A percentile compares a stretch with the other conserved stretches of the same genome.
Evolutionary conservation across 768 basidiomycete genomes (phyloP).

Genomic region (Serpula lacrymans): DNA sequence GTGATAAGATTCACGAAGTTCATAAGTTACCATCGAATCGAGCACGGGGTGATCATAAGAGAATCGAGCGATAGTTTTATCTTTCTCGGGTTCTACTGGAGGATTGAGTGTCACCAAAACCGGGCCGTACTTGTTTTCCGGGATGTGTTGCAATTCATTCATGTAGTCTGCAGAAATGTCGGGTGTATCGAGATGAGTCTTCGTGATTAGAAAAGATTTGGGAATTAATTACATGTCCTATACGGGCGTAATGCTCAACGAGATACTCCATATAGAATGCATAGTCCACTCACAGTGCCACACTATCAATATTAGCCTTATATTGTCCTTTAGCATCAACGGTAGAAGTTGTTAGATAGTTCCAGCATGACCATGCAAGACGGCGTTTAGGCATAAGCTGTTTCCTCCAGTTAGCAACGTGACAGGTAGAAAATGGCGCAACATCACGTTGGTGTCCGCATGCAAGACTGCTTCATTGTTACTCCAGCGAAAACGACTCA

Average conservation of each 20-base stretch:
- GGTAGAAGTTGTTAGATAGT: constrained; percentile 59
- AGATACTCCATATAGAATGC: not conserved
- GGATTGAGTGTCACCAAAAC: constrained; percentile 74
- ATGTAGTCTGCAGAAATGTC: constrained; percentile 57
- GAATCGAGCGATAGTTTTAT: constrained; percentile 48
- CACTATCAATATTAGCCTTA: constrained; percentile 51
- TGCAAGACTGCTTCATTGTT: constrained; percentile 67
- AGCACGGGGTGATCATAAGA: constrained; percentile 70
- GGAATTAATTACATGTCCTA: constrained; percentile 39
- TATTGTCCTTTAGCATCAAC: constrained; percentile 30
- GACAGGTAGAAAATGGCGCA: not conserved
- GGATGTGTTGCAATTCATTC: constrained; percentile 72
- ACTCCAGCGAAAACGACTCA: constrained; percentile 63
- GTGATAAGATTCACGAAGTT: not conserved
- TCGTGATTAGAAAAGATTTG: not conserved
- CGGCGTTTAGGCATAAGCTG: constrained; percentile 67
- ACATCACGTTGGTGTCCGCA: constrained; percentile 53
- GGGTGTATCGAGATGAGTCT: constrained; percentile 1
- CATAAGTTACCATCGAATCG: constrained; percentile 41
- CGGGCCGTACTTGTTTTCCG: constrained; percentile 51
- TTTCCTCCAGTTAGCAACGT: not conserved
- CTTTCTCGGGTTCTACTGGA: constrained; percentile 45
- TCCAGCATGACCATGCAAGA: constrained; percentile 76
- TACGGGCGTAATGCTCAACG: constrained; percentile 3
- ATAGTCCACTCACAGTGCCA: constrained; percentile 50